phyloP scores from a whole-genome alignment of 257 asterid species.

The Haberlea rhodopensis region DNA sequence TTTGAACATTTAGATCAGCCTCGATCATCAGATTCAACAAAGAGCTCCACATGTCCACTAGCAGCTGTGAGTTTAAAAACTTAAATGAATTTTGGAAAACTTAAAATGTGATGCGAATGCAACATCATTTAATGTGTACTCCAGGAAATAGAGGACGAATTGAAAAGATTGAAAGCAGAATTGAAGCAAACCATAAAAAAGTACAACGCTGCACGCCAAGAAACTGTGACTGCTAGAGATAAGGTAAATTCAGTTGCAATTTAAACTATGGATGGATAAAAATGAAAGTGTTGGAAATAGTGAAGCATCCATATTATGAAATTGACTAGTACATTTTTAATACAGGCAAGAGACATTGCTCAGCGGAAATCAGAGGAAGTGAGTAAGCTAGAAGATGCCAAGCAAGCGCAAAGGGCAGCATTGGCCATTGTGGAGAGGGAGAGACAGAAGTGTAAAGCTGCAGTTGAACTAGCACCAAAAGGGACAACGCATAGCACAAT shows the following conservation, averaged over 20 bases:
- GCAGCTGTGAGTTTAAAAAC: conserved; percentile 16
- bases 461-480: conserved; percentile 71
- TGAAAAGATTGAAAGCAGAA: conserved; percentile 60
- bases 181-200: conserved; percentile 54
- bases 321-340: neutral
- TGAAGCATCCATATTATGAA: conserved; percentile 7
- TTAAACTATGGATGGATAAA: neutral
- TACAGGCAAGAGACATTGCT: conserved; percentile 44
- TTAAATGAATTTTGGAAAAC: neutral
- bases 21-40: conserved; percentile 30
- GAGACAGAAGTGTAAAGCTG: conserved; percentile 67
- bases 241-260: conserved; percentile 32
- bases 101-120: neutral
- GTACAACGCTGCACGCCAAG: conserved; percentile 59
- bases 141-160: conserved; percentile 67
- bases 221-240: conserved; percentile 38
- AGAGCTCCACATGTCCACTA: conserved; percentile 26
- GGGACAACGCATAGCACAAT: conserved; percentile 69
- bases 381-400: conserved; percentile 41
- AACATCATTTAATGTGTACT: conserved; percentile 20
- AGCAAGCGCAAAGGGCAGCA: conserved; percentile 45
- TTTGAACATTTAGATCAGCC: conserved; percentile 29
- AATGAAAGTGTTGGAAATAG: conserved; percentile 4
- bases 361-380: conserved; percentile 44
- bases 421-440: conserved; percentile 57